Evolutionary conservation across 148 eudicot species (phyloP).

Genomic region (Hydrangea macrophylla): DNA sequence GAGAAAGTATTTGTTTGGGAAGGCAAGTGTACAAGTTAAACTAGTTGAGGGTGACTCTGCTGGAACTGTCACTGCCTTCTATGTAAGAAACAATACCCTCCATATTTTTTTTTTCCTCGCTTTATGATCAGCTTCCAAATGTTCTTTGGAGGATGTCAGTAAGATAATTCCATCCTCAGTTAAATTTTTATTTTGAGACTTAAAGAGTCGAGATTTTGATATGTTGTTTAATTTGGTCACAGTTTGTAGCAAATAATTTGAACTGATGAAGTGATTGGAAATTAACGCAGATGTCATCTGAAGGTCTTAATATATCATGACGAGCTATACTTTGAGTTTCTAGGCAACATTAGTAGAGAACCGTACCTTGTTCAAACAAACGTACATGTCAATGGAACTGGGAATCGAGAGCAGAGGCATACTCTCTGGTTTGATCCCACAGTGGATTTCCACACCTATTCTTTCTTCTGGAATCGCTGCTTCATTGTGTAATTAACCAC

Average conservation of each 20-base stretch:
- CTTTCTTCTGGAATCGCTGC: slow-evolving; percentile 31
- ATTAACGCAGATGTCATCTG: slow-evolving; percentile 26
- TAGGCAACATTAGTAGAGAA: slow-evolving; percentile 28
- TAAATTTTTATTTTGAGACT: background rate
- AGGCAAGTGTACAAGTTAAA: slow-evolving; percentile 21
- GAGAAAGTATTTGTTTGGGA: slow-evolving; percentile 28
- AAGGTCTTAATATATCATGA: slow-evolving; percentile 23
- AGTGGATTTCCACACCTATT: slow-evolving; percentile 27
- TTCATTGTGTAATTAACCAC: slow-evolving; percentile 18
- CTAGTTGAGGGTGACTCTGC: slow-evolving; percentile 27
- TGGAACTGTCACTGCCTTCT: slow-evolving; percentile 30
- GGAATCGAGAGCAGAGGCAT: slow-evolving; percentile 29
- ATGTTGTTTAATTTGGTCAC: too few species aligned
- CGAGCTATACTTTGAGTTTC: slow-evolving; percentile 35
- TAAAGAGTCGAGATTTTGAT: too few species aligned
- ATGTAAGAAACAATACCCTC: slow-evolving; percentile 14
- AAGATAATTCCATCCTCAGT: too few species aligned
- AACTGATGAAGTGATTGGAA: background rate
- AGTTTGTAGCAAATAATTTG: too few species aligned
- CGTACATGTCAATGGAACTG: slow-evolving; percentile 25
- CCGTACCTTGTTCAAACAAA: slow-evolving; percentile 29
- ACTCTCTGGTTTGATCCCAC: slow-evolving; percentile 36
- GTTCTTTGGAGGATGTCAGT: too few species aligned
- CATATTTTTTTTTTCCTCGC: too few species aligned
- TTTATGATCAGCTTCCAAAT: too few species aligned